Evolutionary conservation across 2,329 filamentous ascomycete genomes (phyloP).

Genomic region (Botrytis aclada): DNA sequence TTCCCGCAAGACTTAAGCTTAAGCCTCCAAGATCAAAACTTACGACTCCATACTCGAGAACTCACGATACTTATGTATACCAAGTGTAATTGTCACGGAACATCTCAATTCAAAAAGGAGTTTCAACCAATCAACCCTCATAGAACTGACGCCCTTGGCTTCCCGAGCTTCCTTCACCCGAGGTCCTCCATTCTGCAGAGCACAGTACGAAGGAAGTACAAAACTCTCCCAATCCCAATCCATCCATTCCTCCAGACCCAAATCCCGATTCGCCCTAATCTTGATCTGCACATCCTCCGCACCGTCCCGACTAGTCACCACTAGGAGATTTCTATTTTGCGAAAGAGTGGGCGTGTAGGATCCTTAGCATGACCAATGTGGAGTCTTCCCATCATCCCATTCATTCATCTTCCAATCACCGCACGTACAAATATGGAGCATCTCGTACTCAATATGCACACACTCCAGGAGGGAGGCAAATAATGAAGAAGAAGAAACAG

Average conservation of each 20-base stretch:
- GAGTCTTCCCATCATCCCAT: neutral
- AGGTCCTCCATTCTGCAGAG: neutral
- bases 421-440: neutral
- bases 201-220: too few species aligned
- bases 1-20: neutral
- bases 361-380: neutral
- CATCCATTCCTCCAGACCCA: neutral
- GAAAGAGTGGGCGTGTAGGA: neutral
- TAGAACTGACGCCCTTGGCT: neutral
- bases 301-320: neutral
- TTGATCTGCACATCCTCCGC: neutral
- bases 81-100: neutral
- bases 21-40: too few species aligned
- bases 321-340: neutral
- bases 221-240: too few species aligned
- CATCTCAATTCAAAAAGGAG: neutral
- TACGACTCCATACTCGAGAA: neutral
- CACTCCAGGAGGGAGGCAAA: neutral
- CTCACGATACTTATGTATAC: neutral
- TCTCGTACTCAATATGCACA: neutral
- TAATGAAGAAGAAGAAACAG: neutral
- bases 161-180: neutral
- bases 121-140: neutral
- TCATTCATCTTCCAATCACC: neutral
- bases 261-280: neutral